Percentiles rank a stretch among this genome's conserved stretches.
These are phyloP conservation scores for Claviceps digitariae DNA, from an alignment of 2,329 filamentous ascomycete genomes.

Conservation along the genomic window DNA sequence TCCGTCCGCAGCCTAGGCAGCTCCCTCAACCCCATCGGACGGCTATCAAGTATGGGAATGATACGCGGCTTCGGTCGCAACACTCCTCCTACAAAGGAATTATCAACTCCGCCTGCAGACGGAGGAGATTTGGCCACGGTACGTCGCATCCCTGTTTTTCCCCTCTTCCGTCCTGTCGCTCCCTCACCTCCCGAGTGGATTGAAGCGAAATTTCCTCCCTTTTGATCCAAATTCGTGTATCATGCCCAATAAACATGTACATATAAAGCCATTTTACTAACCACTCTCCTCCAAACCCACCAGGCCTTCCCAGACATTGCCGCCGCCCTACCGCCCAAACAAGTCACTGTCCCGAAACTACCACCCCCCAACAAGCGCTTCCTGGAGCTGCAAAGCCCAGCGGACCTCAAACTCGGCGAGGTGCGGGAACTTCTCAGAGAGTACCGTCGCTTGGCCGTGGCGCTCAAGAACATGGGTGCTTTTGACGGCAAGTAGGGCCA, in stretches of 20 bases:
- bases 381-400: conserved; percentile 55
- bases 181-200: neutral
- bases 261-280: neutral
- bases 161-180: neutral
- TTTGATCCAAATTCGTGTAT: neutral
- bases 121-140: conserved; percentile 46
- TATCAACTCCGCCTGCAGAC: conserved; percentile 27
- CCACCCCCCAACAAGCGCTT: conserved; percentile 59
- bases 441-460: conserved; percentile 57
- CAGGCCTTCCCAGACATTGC: conserved; percentile 51
- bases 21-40: conserved; percentile 69
- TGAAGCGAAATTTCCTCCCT: neutral
- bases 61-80: conserved; percentile 62
- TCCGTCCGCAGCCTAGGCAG: conserved; percentile 71
- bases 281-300: neutral
- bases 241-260: neutral
- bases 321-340: conserved; percentile 38
- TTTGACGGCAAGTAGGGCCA: conserved; percentile 34
- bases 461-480: conserved; percentile 48
- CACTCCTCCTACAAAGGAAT: conserved; percentile 27
- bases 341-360: conserved; percentile 33
- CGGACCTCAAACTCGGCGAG: conserved; percentile 60
- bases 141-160: conserved; percentile 21
- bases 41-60: conserved; percentile 58
- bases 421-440: conserved; percentile 59